These are phyloP conservation scores for Solanum phureja DNA, from an alignment of 257 asterid genomes.

Conservation along the genomic window DNA sequence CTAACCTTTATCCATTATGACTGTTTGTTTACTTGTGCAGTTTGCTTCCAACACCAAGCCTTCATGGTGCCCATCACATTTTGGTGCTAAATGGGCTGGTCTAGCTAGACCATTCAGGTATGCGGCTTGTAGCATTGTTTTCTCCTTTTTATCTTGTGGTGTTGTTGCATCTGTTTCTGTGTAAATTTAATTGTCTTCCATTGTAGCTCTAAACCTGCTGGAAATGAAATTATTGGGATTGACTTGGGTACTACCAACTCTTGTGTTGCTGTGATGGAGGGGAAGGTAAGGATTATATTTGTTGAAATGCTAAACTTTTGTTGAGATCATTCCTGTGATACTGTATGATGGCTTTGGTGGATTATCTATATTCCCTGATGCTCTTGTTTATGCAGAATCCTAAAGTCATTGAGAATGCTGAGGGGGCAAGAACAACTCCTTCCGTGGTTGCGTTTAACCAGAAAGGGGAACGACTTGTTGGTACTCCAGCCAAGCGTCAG, in stretches of 20 bases:
- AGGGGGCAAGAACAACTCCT: constrained; percentile 80
- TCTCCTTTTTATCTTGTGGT: not conserved
- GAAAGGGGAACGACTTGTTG: constrained; percentile 35
- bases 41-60: constrained; percentile 25
- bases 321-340: not conserved
- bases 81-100: constrained; percentile 25
- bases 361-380: not conserved
- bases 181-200: not conserved
- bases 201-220: constrained; percentile 61
- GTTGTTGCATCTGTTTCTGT: not conserved
- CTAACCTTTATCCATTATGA: not conserved
- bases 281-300: constrained; percentile 35
- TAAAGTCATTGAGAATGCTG: constrained; percentile 66
- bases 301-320: not conserved
- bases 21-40: constrained; percentile 6
- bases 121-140: not conserved
- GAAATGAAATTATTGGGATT: constrained; percentile 68
- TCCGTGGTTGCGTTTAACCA: constrained; percentile 72
- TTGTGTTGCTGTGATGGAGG: constrained; percentile 77
- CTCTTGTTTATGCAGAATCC: constrained; percentile 30
- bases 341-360: not conserved
- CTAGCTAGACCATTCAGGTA: constrained; percentile 38
- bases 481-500: constrained; percentile 29
- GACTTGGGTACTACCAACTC: constrained; percentile 83
- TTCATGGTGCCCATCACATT: constrained; percentile 8